Conservation (phyloP, 495 filamentous ascomycete genomes). For the Trichoderma reesei region DNA sequence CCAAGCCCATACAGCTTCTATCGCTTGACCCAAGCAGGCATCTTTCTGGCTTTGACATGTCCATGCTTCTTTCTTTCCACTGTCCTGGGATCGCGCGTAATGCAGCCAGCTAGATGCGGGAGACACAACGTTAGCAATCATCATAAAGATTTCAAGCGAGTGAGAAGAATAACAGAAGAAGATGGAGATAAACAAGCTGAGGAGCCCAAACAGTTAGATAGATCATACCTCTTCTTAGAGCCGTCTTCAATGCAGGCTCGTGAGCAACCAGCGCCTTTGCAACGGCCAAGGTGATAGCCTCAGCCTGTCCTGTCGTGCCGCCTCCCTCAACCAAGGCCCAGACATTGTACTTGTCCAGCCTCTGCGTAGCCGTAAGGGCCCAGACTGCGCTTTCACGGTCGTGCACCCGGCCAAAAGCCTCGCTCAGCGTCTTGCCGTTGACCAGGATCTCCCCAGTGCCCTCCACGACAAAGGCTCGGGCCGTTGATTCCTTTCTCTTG, state of each 20-base stretch:
- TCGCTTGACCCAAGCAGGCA: slow-evolving; percentile 95
- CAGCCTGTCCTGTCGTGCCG: slow-evolving; percentile 89
- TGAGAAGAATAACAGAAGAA: too few species aligned
- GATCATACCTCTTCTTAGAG: slow-evolving; percentile 69
- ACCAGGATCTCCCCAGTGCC: slow-evolving; percentile 81
- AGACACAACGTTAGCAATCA: slow-evolving; percentile 8
- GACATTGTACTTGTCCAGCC: slow-evolving; percentile 94
- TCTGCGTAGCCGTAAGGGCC: slow-evolving; percentile 71
- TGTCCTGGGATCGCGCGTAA: slow-evolving; percentile 81
- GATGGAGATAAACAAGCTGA: slow-evolving; percentile 18
- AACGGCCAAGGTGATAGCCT: slow-evolving; percentile 87
- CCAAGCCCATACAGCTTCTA: slow-evolving; percentile 23
- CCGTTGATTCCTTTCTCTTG: slow-evolving; percentile 74
- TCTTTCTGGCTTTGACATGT: slow-evolving; percentile 92
- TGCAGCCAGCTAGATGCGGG: slow-evolving; percentile 59
- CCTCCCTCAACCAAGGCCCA: slow-evolving; percentile 78
- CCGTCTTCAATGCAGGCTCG: slow-evolving; percentile 81
- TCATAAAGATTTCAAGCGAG: not conserved
- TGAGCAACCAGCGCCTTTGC: slow-evolving; percentile 80
- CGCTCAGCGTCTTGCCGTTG: slow-evolving; percentile 72
- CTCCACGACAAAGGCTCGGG: slow-evolving; percentile 79
- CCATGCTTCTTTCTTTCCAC: slow-evolving; percentile 99
- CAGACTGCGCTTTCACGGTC: slow-evolving; percentile 92
- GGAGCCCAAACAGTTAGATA: not conserved
- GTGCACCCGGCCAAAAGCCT: slow-evolving; percentile 77